phyloP scores from a whole-genome alignment of 2,329 filamentous ascomycete genomes.

The Kalaharituber pfeilii region DNA sequence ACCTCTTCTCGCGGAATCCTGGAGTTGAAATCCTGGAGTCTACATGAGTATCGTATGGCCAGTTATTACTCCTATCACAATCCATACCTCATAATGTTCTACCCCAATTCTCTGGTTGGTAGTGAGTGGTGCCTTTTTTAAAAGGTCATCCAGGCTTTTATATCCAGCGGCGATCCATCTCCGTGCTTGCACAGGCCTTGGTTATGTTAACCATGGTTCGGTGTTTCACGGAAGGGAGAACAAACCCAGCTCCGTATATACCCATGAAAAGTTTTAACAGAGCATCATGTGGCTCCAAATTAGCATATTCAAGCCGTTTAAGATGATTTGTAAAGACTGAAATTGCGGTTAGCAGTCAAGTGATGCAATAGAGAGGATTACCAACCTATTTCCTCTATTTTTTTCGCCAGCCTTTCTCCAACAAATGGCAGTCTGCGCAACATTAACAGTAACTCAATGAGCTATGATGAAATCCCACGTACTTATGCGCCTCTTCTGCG shows the following conservation, averaged over 20 bases:
- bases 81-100: constrained; percentile 43
- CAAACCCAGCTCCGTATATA: constrained; percentile 57
- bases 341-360: neutral
- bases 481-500: constrained; percentile 43
- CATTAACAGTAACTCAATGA: neutral
- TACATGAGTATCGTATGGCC: no score
- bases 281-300: constrained; percentile 46
- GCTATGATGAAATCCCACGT: neutral
- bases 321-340: constrained; percentile 50
- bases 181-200: constrained; percentile 40
- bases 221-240: neutral
- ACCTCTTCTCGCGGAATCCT: constrained; percentile 68
- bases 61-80: no score
- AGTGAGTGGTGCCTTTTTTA: constrained; percentile 43
- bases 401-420: constrained; percentile 55
- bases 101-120: constrained; percentile 57
- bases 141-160: constrained; percentile 55
- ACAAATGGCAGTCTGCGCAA: constrained; percentile 44
- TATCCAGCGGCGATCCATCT: constrained; percentile 63
- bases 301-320: constrained; percentile 52
- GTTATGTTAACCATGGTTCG: neutral
- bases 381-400: constrained; percentile 67
- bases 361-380: no score
- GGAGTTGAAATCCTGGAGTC: constrained; percentile 52
- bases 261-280: constrained; percentile 52